Conservation (phyloP, 306 rosid species). For the Bauhinia variegata region DNA sequence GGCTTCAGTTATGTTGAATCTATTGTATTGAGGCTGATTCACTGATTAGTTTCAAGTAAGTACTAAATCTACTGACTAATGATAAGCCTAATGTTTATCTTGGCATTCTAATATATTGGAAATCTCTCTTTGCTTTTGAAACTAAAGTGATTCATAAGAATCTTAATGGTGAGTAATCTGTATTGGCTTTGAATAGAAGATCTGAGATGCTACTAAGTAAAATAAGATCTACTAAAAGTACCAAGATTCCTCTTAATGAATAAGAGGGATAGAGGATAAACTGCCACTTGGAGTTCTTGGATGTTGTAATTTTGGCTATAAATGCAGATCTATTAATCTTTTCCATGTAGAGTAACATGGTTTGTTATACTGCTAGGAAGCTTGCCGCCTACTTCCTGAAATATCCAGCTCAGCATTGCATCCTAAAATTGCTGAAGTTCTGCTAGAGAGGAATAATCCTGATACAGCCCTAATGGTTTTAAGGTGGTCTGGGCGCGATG, state of each 20-base stretch:
- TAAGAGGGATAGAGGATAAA: slow-evolving; percentile 8
- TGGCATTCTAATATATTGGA: slow-evolving; percentile 4
- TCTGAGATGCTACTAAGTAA: neutral
- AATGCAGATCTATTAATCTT: neutral
- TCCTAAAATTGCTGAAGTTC: slow-evolving; percentile 95
- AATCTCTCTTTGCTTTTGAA: slow-evolving; percentile 20
- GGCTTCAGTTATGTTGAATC: slow-evolving; percentile 8
- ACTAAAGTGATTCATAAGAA: slow-evolving; percentile 3
- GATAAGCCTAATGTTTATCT: slow-evolving; percentile 15
- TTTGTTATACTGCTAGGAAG: slow-evolving; percentile 72
- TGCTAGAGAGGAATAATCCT: slow-evolving; percentile 84
- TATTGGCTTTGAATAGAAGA: slow-evolving; percentile 3
- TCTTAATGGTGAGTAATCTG: neutral
- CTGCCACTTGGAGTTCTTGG: neutral
- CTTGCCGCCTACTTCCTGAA: slow-evolving; percentile 83
- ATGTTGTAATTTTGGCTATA: slow-evolving; percentile 9
- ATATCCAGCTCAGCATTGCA: slow-evolving; percentile 81
- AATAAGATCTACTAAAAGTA: neutral
- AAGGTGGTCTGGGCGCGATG: slow-evolving; percentile 92
- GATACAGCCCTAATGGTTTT: slow-evolving; percentile 89
- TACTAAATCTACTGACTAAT: slow-evolving; percentile 1
- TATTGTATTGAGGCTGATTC: slow-evolving; percentile 25
- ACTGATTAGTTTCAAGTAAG: slow-evolving; percentile 11
- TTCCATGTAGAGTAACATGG: slow-evolving; percentile 33
- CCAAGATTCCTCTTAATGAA: slow-evolving; percentile 10